A percentile compares a stretch with the other conserved stretches of the same genome.
Conservation (phyloP, 257 asterid genomes). For the Mitragyna speciosa region DNA sequence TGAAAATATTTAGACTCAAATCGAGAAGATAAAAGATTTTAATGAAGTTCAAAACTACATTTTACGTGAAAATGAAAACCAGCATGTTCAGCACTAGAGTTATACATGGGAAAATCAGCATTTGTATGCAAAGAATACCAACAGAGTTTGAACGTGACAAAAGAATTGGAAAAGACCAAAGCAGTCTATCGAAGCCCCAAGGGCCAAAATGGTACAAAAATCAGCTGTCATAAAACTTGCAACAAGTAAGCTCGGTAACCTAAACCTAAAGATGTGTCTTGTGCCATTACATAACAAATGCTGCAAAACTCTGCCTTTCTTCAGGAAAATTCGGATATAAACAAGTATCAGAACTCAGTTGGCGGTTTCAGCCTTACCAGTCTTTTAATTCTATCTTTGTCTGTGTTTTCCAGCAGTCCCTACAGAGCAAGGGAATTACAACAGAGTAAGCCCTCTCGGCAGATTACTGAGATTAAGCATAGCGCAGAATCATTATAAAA, state of each 20-base stretch:
- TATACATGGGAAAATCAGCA: not conserved
- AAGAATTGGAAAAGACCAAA: not conserved
- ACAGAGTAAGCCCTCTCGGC: not conserved
- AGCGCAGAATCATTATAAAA: not conserved
- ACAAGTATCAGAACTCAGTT: slow-evolving; percentile 34
- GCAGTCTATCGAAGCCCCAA: not conserved
- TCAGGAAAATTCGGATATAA: not conserved
- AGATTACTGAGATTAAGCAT: not conserved
- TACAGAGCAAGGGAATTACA: slow-evolving; percentile 7
- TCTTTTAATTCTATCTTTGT: slow-evolving; percentile 49
- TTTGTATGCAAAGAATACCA: not conserved
- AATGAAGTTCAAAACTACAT: not conserved
- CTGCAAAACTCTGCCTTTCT: not conserved
- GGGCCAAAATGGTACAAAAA: not conserved
- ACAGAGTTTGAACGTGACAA: not conserved
- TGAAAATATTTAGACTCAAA: no score
- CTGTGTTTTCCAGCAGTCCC: slow-evolving; percentile 54
- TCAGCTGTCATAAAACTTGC: not conserved
- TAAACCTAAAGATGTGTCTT: not conserved
- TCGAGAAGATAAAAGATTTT: not conserved
- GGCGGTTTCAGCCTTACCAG: slow-evolving; percentile 48
- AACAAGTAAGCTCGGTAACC: not conserved
- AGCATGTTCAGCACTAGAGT: no score
- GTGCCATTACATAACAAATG: not conserved
- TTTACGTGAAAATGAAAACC: no score